Evolutionary conservation across 2,329 filamentous ascomycete species (phyloP).

Genomic region (Chaetomium sp.): DNA sequence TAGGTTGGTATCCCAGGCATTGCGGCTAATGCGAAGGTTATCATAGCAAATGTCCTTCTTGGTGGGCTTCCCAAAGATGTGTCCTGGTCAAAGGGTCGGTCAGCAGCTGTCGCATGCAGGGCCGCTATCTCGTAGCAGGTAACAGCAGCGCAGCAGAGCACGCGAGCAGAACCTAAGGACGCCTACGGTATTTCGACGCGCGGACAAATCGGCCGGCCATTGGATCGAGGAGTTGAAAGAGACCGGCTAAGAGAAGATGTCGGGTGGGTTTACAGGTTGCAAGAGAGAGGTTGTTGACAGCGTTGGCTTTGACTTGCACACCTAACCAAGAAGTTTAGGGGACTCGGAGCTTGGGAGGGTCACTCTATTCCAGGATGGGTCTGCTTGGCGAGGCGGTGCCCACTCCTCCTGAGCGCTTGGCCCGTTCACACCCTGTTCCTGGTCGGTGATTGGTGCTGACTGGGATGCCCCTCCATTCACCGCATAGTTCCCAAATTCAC

Average conservation of each 20-base stretch:
- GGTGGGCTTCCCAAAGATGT: constrained; percentile 95
- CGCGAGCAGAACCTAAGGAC: constrained; percentile 22
- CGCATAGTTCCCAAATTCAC: background rate
- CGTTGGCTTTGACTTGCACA: constrained; percentile 2
- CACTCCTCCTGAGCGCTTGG: constrained; percentile 17
- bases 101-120: constrained; percentile 37
- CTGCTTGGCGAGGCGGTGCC: constrained; percentile 17
- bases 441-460: constrained; percentile 10
- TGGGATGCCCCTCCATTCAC: constrained; percentile 25
- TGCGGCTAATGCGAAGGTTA: constrained; percentile 93
- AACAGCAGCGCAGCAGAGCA: constrained; percentile 12
- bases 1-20: constrained; percentile 99
- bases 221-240: constrained; percentile 31
- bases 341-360: constrained; percentile 8
- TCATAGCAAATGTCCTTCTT: constrained; percentile 99
- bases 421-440: constrained; percentile 22
- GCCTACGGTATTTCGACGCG: constrained; percentile 69
- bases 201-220: constrained; percentile 69
- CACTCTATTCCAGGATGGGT: constrained; percentile 4
- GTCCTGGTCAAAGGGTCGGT: constrained; percentile 61
- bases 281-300: constrained; percentile 6
- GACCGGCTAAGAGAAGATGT: constrained; percentile 2
- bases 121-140: constrained; percentile 8
- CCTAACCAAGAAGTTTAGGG: constrained; percentile 10
- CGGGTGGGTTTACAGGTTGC: background rate